A percentile compares a stretch with the other conserved stretches of the same genome.
Conservation (phyloP, 305 asterid species). For the Galium porrigens region DNA sequence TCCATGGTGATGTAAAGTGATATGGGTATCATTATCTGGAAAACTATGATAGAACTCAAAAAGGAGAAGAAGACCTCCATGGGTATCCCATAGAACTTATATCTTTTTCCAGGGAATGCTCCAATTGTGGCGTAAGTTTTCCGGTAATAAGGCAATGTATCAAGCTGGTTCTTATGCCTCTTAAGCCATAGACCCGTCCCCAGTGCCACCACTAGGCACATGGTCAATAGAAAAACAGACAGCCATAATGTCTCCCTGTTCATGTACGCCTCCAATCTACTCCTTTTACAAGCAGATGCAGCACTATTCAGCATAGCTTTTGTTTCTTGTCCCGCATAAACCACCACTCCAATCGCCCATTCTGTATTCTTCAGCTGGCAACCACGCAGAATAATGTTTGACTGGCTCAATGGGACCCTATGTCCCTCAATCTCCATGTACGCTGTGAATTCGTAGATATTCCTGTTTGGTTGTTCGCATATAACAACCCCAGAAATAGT, state of each 20-base stretch:
- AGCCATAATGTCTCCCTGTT: constrained; percentile 87
- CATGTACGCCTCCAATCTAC: constrained; percentile 91
- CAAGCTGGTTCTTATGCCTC: constrained; percentile 50
- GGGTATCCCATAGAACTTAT: constrained; percentile 74
- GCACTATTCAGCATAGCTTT: constrained; percentile 97
- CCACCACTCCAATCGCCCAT: constrained; percentile 89
- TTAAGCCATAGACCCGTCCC: constrained; percentile 92
- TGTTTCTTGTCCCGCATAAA: constrained; percentile 96
- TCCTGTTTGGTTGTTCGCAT: constrained; percentile 93
- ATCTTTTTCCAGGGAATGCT: constrained; percentile 38
- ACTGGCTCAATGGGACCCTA: constrained; percentile 66
- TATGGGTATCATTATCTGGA: constrained; percentile 97
- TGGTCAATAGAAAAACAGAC: constrained; percentile 65
- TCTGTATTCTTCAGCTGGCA: constrained; percentile 96
- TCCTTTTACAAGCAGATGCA: constrained; percentile 73
- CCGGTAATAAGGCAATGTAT: constrained; percentile 76
- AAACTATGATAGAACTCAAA: constrained; percentile 86
- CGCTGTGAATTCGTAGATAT: constrained; percentile 88
- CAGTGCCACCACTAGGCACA: constrained; percentile 71
- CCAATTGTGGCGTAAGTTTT: constrained; percentile 45
- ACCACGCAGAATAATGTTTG: constrained; percentile 86
- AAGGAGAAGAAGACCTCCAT: constrained; percentile 87
- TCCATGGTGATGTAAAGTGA: constrained; percentile 97
- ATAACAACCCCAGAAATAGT: constrained; percentile 55
- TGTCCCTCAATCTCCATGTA: constrained; percentile 72